Conservation (phyloP, 257 asterid genomes). For the Buddleja alternifolia region DNA sequence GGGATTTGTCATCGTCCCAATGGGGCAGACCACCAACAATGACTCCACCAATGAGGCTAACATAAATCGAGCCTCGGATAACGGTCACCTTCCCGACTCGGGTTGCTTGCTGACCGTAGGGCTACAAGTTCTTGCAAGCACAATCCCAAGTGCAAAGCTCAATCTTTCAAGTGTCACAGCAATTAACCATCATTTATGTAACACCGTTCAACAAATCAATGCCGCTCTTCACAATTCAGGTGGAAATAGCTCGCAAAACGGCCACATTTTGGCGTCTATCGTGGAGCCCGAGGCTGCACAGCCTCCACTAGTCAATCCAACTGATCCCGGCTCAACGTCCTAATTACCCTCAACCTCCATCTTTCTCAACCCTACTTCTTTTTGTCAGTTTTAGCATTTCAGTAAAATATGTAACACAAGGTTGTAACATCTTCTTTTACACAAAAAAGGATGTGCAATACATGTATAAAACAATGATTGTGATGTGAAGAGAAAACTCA, state of each 20-base stretch:
- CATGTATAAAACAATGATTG: too few species aligned
- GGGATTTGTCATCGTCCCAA: constrained; percentile 74
- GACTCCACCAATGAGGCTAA: constrained; percentile 19
- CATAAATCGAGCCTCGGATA: constrained; percentile 25
- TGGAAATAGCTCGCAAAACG: neutral
- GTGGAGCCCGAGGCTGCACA: constrained; percentile 33
- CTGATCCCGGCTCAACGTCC: constrained; percentile 38
- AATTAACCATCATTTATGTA: constrained; percentile 73
- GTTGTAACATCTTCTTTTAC: too few species aligned
- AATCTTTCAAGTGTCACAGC: constrained; percentile 79
- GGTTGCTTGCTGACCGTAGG: constrained; percentile 88
- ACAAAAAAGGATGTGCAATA: too few species aligned
- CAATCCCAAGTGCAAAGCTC: constrained; percentile 76
- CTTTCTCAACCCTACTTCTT: neutral
- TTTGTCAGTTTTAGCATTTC: neutral
- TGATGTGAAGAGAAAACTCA: too few species aligned
- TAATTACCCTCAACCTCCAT: constrained; percentile 46
- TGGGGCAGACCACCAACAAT: constrained; percentile 22
- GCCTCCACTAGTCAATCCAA: constrained; percentile 24
- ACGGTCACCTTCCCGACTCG: constrained; percentile 32
- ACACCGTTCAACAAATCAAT: constrained; percentile 71
- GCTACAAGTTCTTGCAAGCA: constrained; percentile 80
- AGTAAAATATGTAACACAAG: neutral
- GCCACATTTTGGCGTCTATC: constrained; percentile 10
- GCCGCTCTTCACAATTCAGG: constrained; percentile 40